These are phyloP conservation scores for Fusarium nodosum DNA, from an alignment of 2,329 filamentous ascomycete genomes.

Conservation along the genomic window DNA sequence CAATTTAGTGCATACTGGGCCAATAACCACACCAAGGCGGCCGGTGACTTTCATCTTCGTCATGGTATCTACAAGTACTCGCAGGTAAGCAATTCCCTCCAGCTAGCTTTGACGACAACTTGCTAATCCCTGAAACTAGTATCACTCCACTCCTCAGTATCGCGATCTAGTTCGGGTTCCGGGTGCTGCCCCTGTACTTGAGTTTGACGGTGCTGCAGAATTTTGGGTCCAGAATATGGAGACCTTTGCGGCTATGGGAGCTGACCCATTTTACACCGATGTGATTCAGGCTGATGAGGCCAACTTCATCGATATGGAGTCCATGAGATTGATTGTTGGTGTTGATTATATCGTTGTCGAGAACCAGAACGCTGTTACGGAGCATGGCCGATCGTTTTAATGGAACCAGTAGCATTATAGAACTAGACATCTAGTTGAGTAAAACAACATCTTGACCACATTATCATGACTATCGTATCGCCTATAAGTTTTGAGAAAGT, in stretches of 20 bases:
- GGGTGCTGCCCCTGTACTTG: constrained; percentile 2
- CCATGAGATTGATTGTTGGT: constrained; percentile 18
- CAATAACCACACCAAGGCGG: constrained; percentile 23
- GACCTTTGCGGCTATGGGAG: constrained; percentile 1
- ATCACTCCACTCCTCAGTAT: constrained; percentile 8
- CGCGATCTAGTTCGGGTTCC: constrained; percentile 10
- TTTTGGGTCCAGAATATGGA: constrained; percentile 25
- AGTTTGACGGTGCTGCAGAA: constrained; percentile 13
- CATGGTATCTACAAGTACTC: constrained; percentile 17
- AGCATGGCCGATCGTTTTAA: constrained; percentile 6
- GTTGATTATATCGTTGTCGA: constrained; percentile 22
- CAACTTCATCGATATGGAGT: constrained; percentile 16
- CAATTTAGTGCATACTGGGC: constrained; percentile 18
- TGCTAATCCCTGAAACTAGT: fast-evolving
- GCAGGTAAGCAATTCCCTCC: background rate
- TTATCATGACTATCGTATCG: fast-evolving
- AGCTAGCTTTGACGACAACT: fast-evolving
- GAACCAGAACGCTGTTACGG: constrained; percentile 14
- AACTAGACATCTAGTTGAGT: fast-evolving
- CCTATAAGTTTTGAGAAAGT: too few relatives aligned
- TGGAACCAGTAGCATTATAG: fast-evolving
- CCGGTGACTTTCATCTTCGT: constrained; percentile 11
- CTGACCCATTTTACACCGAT: background rate
- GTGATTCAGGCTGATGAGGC: constrained; percentile 6
- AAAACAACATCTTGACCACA: too few relatives aligned